Percentiles rank a stretch among this genome's conserved stretches.
These are phyloP conservation scores for Allantophomopsis lycopodina DNA, from an alignment of 2,329 filamentous ascomycete species.

Conservation along the genomic window DNA sequence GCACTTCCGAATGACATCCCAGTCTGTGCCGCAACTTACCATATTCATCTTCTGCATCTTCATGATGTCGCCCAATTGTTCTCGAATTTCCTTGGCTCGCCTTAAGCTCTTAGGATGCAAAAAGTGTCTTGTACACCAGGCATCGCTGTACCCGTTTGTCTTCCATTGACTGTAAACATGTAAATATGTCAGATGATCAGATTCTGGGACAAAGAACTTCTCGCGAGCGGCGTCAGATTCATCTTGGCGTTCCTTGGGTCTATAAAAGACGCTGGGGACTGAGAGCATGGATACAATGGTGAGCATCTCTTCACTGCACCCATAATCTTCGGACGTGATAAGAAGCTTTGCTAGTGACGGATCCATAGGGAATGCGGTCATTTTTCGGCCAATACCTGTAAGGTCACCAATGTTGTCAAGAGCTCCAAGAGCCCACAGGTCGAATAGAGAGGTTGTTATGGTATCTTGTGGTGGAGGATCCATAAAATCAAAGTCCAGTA, in stretches of 20 bases:
- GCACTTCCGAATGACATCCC: conserved; percentile 89
- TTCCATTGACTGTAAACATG: conserved; percentile 96
- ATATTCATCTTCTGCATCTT: conserved; percentile 83
- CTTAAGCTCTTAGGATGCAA: conserved; percentile 89
- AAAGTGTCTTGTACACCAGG: conserved; percentile 89
- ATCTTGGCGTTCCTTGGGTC: conserved; percentile 90
- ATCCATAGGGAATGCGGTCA: conserved; percentile 98
- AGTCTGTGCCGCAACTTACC: conserved; percentile 84
- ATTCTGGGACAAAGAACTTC: conserved; percentile 97
- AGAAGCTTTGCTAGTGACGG: conserved; percentile 88
- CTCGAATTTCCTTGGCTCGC: conserved; percentile 83
- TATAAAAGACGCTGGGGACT: conserved; percentile 91
- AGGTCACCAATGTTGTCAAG: conserved; percentile 89
- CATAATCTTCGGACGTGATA: conserved; percentile 81
- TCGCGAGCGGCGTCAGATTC: conserved; percentile 91
- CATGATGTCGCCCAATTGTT: conserved; percentile 91
- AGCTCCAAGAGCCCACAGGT: conserved; percentile 90
- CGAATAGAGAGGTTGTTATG: conserved; percentile 92
- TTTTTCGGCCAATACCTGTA: conserved; percentile 73
- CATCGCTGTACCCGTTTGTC: conserved; percentile 75
- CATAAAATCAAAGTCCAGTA: conserved; percentile 98
- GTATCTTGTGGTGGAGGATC: conserved; percentile 96
- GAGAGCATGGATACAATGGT: conserved; percentile 98
- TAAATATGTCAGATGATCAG: conserved; percentile 87
- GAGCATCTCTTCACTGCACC: conserved; percentile 93